phyloP scores from a whole-genome alignment of 1,284 basidiomycete genomes.

The Ceratobasidium sp. region DNA sequence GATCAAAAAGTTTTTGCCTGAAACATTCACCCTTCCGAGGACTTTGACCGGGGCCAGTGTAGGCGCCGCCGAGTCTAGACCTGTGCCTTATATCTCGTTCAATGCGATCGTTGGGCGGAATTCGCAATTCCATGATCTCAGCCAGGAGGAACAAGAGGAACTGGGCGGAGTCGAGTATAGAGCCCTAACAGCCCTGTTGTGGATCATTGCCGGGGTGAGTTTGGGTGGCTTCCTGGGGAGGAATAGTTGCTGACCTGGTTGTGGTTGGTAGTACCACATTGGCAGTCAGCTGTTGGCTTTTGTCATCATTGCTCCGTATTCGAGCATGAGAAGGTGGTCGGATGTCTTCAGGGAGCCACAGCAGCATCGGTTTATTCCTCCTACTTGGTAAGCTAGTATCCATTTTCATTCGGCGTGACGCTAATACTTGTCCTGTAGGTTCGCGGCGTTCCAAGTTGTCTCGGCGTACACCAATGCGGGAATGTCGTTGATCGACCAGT shows the following conservation, averaged over 20 bases:
- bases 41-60: slow-evolving; percentile 68
- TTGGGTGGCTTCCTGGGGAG: slow-evolving; percentile 34
- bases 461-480: slow-evolving; percentile 93
- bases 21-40: slow-evolving; percentile 75
- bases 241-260: slow-evolving; percentile 42
- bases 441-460: slow-evolving; percentile 82
- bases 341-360: slow-evolving; percentile 61
- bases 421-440: slow-evolving; percentile 70
- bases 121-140: slow-evolving; percentile 83
- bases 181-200: slow-evolving; percentile 78
- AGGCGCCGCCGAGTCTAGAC: slow-evolving; percentile 29
- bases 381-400: slow-evolving; percentile 68
- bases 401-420: not conserved
- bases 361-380: slow-evolving; percentile 60
- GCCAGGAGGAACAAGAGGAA: slow-evolving; percentile 86
- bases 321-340: slow-evolving; percentile 62
- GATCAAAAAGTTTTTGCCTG: slow-evolving; percentile 65
- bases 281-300: slow-evolving; percentile 71
- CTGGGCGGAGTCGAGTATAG: slow-evolving; percentile 94
- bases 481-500: slow-evolving; percentile 85
- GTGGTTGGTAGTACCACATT: slow-evolving; percentile 76
- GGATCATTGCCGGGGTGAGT: slow-evolving; percentile 71
- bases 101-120: slow-evolving; percentile 83
- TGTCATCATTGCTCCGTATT: slow-evolving; percentile 80
- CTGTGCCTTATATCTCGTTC: slow-evolving; percentile 86